Evolutionary conservation across 345 rosid species (phyloP), one percentile per base, ranked within the genome.

Genomic region (Pseudoturritis turrita): DNA sequence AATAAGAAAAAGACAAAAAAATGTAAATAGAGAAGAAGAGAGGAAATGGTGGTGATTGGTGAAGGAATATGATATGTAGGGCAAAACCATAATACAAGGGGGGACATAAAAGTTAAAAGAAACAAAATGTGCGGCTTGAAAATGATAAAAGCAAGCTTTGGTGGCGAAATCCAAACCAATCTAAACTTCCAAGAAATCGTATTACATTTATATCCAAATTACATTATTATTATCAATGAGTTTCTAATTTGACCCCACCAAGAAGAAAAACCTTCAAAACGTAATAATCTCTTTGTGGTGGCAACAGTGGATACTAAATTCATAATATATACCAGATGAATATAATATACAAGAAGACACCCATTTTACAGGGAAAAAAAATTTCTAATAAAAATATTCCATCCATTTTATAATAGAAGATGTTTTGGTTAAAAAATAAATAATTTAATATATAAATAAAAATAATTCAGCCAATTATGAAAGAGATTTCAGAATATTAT

Each of bases 61-160:
- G 57, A 65, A 47, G n/a, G 14, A 19, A 19, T 12, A 53, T 3
- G 17, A 19, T 12, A 53, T 3, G 17, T 7, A 39, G 25, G 3
- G 17, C 25, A 53, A 53, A 68, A 41, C 19, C 31, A 41, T 55
- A n/a, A 51, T 23, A 33, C 56, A 64, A 41, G 10, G 31, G 73
- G 73, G 56, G 26, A 9, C 46, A 46, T n/a, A 11, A 35, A n/a
- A 49, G 33, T 28, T 22, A 13, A 15, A 9, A 26, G 5, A 71
- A 51, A 52, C 54, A 62, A 62, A 41, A 62, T 29, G 4, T 1
- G 55, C 70, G 46, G 76, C 46, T 22, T 62, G 53, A 62, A 45
- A 71, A 41, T 40, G 46, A 41, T 52, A 33, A 40, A 71, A 71
- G 45, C 62, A 71, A 29, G 14, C 2, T 62, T 43, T 72, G 37